Evolutionary conservation across 1,284 basidiomycete species (phyloP).

Genomic region (Hypsizygus ulmarius): DNA sequence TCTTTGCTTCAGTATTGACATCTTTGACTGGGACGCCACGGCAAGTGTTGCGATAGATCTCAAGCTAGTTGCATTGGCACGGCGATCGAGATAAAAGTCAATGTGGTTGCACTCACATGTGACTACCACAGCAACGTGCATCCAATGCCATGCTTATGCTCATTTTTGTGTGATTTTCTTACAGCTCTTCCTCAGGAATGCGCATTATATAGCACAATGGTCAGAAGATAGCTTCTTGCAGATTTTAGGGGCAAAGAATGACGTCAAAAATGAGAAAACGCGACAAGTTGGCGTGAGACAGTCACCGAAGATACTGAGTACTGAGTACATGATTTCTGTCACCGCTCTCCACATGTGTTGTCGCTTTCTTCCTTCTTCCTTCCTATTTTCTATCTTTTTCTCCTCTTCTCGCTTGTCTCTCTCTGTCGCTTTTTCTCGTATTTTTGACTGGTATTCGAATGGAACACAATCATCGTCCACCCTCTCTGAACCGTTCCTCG

Average conservation of each 20-base stretch:
- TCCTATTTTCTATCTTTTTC: constrained; percentile 21
- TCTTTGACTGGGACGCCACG: no score
- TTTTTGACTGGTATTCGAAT: constrained; percentile 35
- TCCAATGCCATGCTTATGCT: no score
- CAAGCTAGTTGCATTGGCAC: no score
- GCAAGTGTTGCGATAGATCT: no score
- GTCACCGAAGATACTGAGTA: constrained; percentile 4
- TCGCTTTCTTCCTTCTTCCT: constrained; percentile 13
- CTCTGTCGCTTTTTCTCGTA: constrained; percentile 9
- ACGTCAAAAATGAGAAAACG: constrained; percentile 12
- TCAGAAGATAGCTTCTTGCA: constrained; percentile 3
- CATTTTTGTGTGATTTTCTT: no score
- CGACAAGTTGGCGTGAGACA: constrained; percentile 17
- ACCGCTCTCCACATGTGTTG: constrained; percentile 2
- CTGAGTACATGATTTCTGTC: constrained; percentile 6
- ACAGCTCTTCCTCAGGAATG: neutral
- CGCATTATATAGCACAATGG: neutral
- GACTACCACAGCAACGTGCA: no score
- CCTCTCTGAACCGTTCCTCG: constrained; percentile 29
- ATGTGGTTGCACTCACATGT: no score
- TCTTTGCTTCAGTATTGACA: no score
- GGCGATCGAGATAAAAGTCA: no score
- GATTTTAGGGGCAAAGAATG: constrained; percentile 5
- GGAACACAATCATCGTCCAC: constrained; percentile 26
- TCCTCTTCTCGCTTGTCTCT: constrained; percentile 5